phyloP scores from a whole-genome alignment of 805 yeast genomes.

The Candida ortonii region DNA sequence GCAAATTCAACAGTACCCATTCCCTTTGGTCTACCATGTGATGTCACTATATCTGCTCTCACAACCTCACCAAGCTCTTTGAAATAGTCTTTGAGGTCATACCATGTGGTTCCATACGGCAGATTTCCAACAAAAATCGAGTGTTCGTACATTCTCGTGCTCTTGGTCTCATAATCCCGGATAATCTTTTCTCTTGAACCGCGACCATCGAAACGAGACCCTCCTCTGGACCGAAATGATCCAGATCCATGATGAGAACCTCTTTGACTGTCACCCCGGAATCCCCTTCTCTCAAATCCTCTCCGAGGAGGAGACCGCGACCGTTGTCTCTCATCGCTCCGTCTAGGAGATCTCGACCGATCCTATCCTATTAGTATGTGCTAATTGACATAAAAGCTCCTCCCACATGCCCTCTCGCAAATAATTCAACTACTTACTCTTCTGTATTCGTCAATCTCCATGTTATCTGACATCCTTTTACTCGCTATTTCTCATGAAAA shows the following conservation, averaged over 20 bases:
- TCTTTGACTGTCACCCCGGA: slow-evolving; percentile 5
- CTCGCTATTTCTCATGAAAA: slow-evolving; percentile 1
- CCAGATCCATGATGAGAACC: slow-evolving; percentile 4
- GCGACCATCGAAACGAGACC: slow-evolving; percentile 6
- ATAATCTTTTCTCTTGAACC: slow-evolving; percentile 18
- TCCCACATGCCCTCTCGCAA: background rate
- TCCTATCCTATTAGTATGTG: slow-evolving; percentile 19
- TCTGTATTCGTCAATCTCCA: slow-evolving; percentile 63
- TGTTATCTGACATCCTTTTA: slow-evolving; percentile 46
- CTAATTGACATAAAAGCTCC: background rate
- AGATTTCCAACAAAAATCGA: slow-evolving; percentile 73
- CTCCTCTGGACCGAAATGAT: slow-evolving; percentile 2
- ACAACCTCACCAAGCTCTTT: slow-evolving; percentile 61
- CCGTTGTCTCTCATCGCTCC: slow-evolving; percentile 29
- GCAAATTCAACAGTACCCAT: slow-evolving; percentile 89
- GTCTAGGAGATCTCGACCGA: slow-evolving; percentile 35
- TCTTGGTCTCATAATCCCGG: slow-evolving; percentile 36
- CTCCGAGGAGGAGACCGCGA: slow-evolving; percentile 31
- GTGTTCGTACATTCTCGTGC: slow-evolving; percentile 60
- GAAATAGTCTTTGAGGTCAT: slow-evolving; percentile 59
- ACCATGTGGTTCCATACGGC: slow-evolving; percentile 60
- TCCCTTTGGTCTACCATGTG: slow-evolving; percentile 79
- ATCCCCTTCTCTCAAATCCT: slow-evolving; percentile 13
- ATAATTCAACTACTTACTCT: slow-evolving; percentile 56
- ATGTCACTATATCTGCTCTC: slow-evolving; percentile 78